Evolutionary conservation across 2,329 filamentous ascomycete species (phyloP).

Genomic region (Lachnellula arida): DNA sequence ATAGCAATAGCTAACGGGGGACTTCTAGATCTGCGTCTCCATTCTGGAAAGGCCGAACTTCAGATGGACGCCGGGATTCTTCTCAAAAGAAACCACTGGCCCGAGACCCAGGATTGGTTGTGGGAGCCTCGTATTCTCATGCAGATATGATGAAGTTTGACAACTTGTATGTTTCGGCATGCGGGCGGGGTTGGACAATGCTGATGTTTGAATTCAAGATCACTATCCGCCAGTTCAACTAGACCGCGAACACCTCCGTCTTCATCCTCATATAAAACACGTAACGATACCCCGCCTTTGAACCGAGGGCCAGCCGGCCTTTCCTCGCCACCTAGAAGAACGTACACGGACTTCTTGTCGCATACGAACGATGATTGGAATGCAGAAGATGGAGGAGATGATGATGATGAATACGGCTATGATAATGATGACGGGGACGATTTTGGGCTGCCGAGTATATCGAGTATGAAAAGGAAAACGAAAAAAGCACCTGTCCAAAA

Average conservation of each 20-base stretch:
- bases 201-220: conserved; percentile 40
- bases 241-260: conserved; percentile 73
- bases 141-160: conserved; percentile 90
- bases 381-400: conserved; percentile 62
- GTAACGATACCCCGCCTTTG: conserved; percentile 52
- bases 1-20: conserved; percentile 15
- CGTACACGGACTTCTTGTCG: conserved; percentile 76
- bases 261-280: conserved; percentile 49
- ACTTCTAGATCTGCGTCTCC: conserved; percentile 71
- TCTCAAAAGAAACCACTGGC: conserved; percentile 46
- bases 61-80: conserved; percentile 51
- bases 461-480: conserved; percentile 78
- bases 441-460: conserved; percentile 88
- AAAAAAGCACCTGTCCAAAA: conserved; percentile 34
- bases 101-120: conserved; percentile 67
- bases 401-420: conserved; percentile 70
- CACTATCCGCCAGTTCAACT: conserved; percentile 53
- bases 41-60: conserved; percentile 69
- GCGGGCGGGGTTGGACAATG: conserved; percentile 1
- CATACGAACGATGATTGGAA: conserved; percentile 82
- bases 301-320: conserved; percentile 47
- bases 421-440: conserved; percentile 87
- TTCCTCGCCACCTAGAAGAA: conserved; percentile 62
- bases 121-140: conserved; percentile 94
- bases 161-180: conserved; percentile 54